Base-by-base conservation (phyloP, 2,329 filamentous ascomycete species). In the Fusarium torreyae region DNA sequence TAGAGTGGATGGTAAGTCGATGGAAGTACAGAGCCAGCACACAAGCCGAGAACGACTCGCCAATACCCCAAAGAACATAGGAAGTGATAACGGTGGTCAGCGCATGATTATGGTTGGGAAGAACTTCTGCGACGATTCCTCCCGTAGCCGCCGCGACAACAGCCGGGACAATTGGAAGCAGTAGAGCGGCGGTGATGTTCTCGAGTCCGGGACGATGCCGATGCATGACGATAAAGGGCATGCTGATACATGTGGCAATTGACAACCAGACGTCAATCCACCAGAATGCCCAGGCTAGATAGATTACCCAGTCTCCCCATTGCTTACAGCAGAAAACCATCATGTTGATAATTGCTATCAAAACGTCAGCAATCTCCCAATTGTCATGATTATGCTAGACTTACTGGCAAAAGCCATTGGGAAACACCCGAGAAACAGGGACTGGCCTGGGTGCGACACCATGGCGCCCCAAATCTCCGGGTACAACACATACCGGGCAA, bases 21-120 rank as follows among this genome's bases (percentile, higher is more conserved):
- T 91, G 88, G 74, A 91, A 92, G 77, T 93, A 93, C 38, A 93
- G 85, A 13, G 87, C 88, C 26, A 92, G 80, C 20, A 92, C 85
- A 42, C 85, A 83, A 77, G 89, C 85, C 3, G 89, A 87, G 51
- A 93, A 82, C 34, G 77, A 77, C 70, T 80, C 83, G 6, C 89
- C 88, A 59, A 88, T 87, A 1, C 90, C 90, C 89, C 89, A 92
- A 68, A 93, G 85, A 17, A 92, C 81, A 74, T 92, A 93, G 5
- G 85, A 89, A 17, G 82, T 82, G n/a, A 92, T 79, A 22, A 93
- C 73, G 0, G 91, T 93, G 38, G 84, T 85, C 20, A 91, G 76
- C 6, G 88, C 88, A 68, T 89, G 84, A 18, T 83, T 76, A 1
- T 79, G 78, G 66, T 89, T 80, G 2, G 85, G 83, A 1, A 93